Percentiles rank a stretch among this genome's conserved stretches.
Evolutionary conservation across 2,329 filamentous ascomycete genomes (phyloP).

Genomic region (Fusarium musae): DNA sequence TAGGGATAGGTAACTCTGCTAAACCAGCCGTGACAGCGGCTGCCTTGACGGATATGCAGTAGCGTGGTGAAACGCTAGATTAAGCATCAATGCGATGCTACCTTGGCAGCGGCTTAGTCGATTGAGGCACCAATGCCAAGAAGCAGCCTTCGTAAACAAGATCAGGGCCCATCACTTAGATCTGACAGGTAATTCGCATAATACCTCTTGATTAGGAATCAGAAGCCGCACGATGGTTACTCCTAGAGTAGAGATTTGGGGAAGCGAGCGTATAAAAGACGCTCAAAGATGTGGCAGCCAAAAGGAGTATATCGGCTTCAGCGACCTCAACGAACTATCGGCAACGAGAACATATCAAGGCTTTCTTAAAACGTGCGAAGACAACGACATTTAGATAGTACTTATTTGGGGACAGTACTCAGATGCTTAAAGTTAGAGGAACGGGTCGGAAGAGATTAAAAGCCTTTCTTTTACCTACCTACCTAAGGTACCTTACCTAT

Average conservation of each 20-base stretch:
- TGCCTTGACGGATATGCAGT: slow-evolving; percentile 23
- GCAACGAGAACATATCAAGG: background rate
- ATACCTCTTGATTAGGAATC: background rate
- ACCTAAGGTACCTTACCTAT: background rate
- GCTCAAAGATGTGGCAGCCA: background rate
- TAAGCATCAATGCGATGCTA: slow-evolving; percentile 43
- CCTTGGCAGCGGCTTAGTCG: slow-evolving; percentile 39
- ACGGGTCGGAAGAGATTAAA: background rate
- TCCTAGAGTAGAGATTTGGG: background rate
- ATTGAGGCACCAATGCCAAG: slow-evolving; percentile 34
- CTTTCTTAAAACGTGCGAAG: background rate
- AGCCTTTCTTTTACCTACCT: background rate
- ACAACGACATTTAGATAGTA: background rate
- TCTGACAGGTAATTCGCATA: background rate
- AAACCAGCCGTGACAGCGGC: slow-evolving; percentile 1
- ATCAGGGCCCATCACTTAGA: slow-evolving; percentile 2
- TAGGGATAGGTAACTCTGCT: background rate
- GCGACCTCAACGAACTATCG: background rate
- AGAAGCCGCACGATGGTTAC: background rate
- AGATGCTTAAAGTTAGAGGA: background rate
- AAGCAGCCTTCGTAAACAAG: background rate
- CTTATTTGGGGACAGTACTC: background rate
- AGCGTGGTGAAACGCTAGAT: slow-evolving; percentile 37
- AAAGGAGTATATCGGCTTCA: background rate
- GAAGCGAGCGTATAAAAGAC: background rate